Percentiles rank a stretch among this genome's conserved stretches.
Evolutionary conservation across 2,329 filamentous ascomycete genomes (phyloP).

Genomic region (Colletotrichum paranaense): DNA sequence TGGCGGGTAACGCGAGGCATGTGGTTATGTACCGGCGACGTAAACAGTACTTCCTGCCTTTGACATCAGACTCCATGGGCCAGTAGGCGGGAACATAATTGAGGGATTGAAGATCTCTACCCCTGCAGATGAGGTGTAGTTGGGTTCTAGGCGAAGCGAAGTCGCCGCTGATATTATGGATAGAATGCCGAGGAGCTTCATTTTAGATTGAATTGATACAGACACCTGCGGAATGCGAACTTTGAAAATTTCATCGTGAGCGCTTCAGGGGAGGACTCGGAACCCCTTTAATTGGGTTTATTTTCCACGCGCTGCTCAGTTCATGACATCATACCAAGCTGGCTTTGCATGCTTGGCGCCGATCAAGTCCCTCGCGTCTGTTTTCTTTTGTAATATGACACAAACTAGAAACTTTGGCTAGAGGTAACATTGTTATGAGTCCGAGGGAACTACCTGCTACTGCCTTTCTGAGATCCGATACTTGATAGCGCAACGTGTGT

Average conservation of each 20-base stretch:
- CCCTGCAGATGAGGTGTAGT: slow-evolving; percentile 43
- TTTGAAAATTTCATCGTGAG: background rate
- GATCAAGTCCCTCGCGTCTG: background rate
- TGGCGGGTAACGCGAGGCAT: background rate
- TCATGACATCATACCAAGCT: slow-evolving; percentile 8
- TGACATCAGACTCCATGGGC: slow-evolving; percentile 45
- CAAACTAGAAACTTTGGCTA: background rate
- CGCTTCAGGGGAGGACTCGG: background rate
- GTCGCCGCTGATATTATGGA: background rate
- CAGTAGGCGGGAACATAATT: slow-evolving; percentile 41
- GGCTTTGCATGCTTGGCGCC: background rate
- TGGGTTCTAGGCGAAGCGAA: slow-evolving; percentile 31
- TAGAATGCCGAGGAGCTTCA: background rate
- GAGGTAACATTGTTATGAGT: background rate
- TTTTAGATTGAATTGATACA: background rate
- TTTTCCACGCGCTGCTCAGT: no score
- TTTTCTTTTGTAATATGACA: background rate
- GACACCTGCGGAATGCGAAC: background rate
- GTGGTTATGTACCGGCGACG: slow-evolving; percentile 39
- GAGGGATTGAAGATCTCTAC: slow-evolving; percentile 44
- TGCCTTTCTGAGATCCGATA: background rate
- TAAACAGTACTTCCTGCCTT: slow-evolving; percentile 44
- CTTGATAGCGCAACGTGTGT: background rate
- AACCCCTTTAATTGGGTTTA: background rate
- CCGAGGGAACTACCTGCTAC: background rate